phyloP scores from a whole-genome alignment of 2,329 filamentous ascomycete genomes.

The Alternaria brassicicola region DNA sequence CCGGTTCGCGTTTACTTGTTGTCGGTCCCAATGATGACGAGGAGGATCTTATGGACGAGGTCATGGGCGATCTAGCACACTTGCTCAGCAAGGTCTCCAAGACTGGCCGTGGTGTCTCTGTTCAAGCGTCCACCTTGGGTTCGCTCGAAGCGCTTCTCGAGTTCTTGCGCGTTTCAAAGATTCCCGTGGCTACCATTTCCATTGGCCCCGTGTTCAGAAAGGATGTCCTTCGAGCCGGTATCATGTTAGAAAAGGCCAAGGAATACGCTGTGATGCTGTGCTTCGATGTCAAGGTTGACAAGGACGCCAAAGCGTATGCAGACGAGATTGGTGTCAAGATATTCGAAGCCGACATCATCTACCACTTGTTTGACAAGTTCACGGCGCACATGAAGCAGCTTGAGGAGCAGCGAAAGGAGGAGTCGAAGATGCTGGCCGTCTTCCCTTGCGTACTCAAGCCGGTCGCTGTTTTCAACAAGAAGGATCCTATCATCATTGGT shows the following conservation, averaged over 20 bases:
- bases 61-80: constrained; percentile 91
- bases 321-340: constrained; percentile 96
- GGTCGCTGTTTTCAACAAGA: constrained; percentile 98
- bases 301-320: constrained; percentile 88
- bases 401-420: constrained; percentile 91
- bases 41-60: constrained; percentile 94
- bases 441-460: constrained; percentile 93
- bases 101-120: constrained; percentile 90
- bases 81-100: constrained; percentile 91
- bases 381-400: constrained; percentile 91
- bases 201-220: constrained; percentile 98
- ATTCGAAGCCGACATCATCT: constrained; percentile 98
- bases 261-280: constrained; percentile 99
- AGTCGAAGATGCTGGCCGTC: constrained; percentile 91
- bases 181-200: constrained; percentile 94
- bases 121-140: constrained; percentile 95
- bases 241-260: constrained; percentile 94
- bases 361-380: constrained; percentile 96
- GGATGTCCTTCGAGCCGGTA: constrained; percentile 90
- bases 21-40: constrained; percentile 96
- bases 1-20: constrained; percentile 91
- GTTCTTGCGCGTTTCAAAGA: constrained; percentile 94
- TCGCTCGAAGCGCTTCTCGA: constrained; percentile 95
- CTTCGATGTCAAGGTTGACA: constrained; percentile 99
- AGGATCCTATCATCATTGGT: constrained; percentile 89